phyloP scores from a whole-genome alignment of 441 rosid species.

The Euphorbia corollata region DNA sequence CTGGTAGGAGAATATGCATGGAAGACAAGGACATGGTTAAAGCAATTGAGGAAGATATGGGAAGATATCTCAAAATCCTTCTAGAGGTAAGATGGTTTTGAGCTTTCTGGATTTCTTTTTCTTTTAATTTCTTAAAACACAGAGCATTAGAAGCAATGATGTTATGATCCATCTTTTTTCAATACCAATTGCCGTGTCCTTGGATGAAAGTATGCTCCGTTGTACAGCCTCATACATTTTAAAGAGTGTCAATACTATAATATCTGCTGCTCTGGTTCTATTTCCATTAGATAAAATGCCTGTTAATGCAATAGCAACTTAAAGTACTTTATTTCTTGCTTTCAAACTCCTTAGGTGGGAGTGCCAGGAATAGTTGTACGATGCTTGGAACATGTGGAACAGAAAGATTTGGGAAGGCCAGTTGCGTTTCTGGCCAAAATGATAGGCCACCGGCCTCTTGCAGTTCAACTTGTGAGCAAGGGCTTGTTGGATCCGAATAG shows the following conservation, averaged over 20 bases:
- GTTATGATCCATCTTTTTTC: not conserved
- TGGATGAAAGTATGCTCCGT: not conserved
- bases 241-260: not conserved
- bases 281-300: not conserved
- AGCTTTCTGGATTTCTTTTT: not conserved
- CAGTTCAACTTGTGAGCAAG: conserved; percentile 73
- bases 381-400: conserved; percentile 74
- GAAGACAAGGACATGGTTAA: conserved; percentile 74
- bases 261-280: not conserved
- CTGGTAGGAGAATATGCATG: conserved; percentile 65
- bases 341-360: conserved; percentile 53
- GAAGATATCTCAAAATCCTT: conserved; percentile 69
- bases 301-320: not conserved
- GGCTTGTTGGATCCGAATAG: conserved; percentile 75
- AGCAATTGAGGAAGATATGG: conserved; percentile 89
- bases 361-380: conserved; percentile 58
- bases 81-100: conserved; percentile 53
- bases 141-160: too few species aligned
- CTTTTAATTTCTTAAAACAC: too few species aligned
- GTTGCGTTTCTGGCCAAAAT: conserved; percentile 94
- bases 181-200: not conserved
- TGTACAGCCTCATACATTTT: not conserved
- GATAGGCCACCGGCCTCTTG: conserved; percentile 68
- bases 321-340: conserved; percentile 12
- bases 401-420: conserved; percentile 70